Conservation (phyloP, 192 early-diverging fungal species). For the Mortierella alpina region DNA sequence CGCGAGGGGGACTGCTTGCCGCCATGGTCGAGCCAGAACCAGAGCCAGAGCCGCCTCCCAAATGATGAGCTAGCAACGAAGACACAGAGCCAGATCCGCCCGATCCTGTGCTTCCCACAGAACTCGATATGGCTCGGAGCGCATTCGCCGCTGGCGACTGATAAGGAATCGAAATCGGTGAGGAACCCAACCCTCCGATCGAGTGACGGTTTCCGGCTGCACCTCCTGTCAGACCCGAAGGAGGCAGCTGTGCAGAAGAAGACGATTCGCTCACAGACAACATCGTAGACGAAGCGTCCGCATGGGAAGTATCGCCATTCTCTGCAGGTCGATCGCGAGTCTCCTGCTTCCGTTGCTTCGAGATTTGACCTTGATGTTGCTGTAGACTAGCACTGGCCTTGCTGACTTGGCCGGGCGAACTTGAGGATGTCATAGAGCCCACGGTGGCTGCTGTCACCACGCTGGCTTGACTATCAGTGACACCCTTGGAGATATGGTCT, state of each 20-base stretch:
- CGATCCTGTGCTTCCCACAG: constrained; percentile 50
- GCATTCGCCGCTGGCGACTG: constrained; percentile 48
- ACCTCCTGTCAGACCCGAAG: background rate
- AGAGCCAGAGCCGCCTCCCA: constrained; percentile 19
- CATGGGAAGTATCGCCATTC: too few relatives aligned
- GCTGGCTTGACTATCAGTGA: constrained; percentile 5
- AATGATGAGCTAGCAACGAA: constrained; percentile 33
- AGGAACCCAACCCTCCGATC: constrained; percentile 6
- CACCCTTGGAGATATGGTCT: background rate
- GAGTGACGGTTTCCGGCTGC: constrained; percentile 17
- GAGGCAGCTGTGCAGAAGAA: background rate
- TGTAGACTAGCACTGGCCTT: background rate
- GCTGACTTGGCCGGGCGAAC: background rate
- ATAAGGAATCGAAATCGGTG: constrained; percentile 40
- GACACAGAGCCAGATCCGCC: constrained; percentile 44
- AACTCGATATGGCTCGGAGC: constrained; percentile 43
- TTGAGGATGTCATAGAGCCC: background rate
- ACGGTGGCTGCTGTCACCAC: background rate
- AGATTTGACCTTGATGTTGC: background rate
- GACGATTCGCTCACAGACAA: background rate
- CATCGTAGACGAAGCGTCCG: too few relatives aligned
- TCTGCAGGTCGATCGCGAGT: background rate
- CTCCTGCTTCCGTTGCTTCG: background rate
- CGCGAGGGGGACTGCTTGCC: constrained; percentile 43
- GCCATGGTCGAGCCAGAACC: constrained; percentile 12